These are phyloP conservation scores for Fomitopsis pinicola DNA, from an alignment of 1,284 basidiomycete species.

Conservation along the genomic window DNA sequence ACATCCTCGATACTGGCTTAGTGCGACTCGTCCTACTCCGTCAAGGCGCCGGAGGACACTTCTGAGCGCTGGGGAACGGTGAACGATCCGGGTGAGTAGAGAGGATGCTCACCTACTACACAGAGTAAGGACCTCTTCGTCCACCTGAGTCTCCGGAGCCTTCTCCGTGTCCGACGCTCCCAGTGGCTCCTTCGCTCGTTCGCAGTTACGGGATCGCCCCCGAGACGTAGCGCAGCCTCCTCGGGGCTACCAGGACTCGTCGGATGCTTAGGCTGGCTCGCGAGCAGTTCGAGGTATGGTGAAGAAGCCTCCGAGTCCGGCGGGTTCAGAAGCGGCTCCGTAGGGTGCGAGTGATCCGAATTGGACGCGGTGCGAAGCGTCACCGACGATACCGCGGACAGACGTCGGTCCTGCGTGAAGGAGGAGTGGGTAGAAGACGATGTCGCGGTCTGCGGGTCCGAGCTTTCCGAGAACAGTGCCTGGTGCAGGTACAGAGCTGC, in stretches of 20 bases:
- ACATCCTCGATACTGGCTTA: not conserved
- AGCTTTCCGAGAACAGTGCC: conserved; percentile 33
- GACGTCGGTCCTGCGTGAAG: conserved; percentile 29
- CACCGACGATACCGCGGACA: conserved; percentile 44
- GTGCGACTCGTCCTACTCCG: too few relatives aligned
- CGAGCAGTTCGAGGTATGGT: conserved; percentile 43
- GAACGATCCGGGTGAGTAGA: not conserved
- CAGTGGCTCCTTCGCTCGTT: conserved; percentile 37
- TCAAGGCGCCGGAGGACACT: too few relatives aligned
- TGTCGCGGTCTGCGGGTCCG: not conserved
- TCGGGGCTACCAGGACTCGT: conserved; percentile 26
- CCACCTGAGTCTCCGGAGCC: conserved; percentile 37
- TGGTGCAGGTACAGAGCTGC: conserved; percentile 52
- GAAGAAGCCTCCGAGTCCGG: conserved; percentile 32
- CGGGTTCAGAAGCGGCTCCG: conserved; percentile 41
- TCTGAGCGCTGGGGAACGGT: not conserved
- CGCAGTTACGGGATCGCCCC: conserved; percentile 35
- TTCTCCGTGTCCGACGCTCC: conserved; percentile 33
- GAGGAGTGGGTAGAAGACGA: conserved; percentile 20
- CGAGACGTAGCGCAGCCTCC: conserved; percentile 34
- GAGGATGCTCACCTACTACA: conserved; percentile 42
- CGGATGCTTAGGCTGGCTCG: conserved; percentile 41
- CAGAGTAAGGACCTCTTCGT: conserved; percentile 36
- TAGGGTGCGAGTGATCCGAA: conserved; percentile 46
- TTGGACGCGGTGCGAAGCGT: conserved; percentile 41